Conservation (phyloP, 495 filamentous ascomycete species). For the Saxispiralis lemnorum region DNA sequence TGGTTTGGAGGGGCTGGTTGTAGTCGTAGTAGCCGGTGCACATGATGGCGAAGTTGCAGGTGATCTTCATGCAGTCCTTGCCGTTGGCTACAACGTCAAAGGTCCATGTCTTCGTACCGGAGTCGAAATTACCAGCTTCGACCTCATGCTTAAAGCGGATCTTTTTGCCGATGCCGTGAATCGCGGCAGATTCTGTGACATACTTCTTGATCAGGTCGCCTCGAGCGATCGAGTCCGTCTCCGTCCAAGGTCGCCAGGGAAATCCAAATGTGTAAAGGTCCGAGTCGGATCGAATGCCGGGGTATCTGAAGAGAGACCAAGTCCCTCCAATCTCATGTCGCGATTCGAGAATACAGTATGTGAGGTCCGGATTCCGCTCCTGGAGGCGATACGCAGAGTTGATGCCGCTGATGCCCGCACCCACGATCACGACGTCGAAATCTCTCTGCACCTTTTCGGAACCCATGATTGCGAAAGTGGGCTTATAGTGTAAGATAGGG, state of each 20-base stretch:
- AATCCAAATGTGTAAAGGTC: conserved; percentile 53
- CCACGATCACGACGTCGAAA: conserved; percentile 51
- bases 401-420: conserved; percentile 60
- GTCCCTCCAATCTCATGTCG: conserved; percentile 47
- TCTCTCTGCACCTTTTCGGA: neutral
- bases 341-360: conserved; percentile 45
- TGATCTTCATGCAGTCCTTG: conserved; percentile 26
- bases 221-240: conserved; percentile 40
- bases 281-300: conserved; percentile 46
- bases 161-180: conserved; percentile 43
- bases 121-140: conserved; percentile 40
- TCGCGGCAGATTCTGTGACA: conserved; percentile 37
- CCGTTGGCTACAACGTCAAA: conserved; percentile 36
- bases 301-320: conserved; percentile 56
- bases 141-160: conserved; percentile 45
- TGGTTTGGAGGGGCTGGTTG: conserved; percentile 33
- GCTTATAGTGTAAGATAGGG: too few relatives aligned
- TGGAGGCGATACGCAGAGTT: conserved; percentile 57
- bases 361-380: conserved; percentile 34
- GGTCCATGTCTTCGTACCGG: conserved; percentile 40
- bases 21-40: conserved; percentile 58
- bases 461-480: neutral
- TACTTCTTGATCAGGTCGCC: conserved; percentile 44
- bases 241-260: conserved; percentile 48
- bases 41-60: conserved; percentile 39